Evolutionary conservation across 352 stramenopile genomes (phyloP), one percentile per base, ranked within the genome.

Genomic region (Pseudoperonospora humuli): DNA sequence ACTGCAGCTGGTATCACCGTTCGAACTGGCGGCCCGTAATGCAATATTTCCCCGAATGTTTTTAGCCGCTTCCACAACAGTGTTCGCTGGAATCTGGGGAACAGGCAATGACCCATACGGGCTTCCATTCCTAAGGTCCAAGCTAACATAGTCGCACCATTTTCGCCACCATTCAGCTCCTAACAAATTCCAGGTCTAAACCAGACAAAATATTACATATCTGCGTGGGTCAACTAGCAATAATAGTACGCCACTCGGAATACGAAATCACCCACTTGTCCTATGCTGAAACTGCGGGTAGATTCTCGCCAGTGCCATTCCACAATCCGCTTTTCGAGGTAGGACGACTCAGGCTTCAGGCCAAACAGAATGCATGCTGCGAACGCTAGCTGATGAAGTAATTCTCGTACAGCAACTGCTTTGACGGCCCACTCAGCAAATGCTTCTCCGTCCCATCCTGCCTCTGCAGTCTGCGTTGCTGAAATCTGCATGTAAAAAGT

Each of bases 351-450:
- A 0, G 81, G 81, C 33, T 86, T 89, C 33, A 92, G 62, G 5
- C 70, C 75, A 53, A 92, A 87, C 11, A 87, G 43, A 27, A 86
- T 71, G 21, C 73, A 92, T 4, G 72, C 72, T 39, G 62, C 68
- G 60, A 88, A 89, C 21, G 76, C 67, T 42, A 92, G 64, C 44
- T 83, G 72, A 51, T 88, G 51, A 11, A 90, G 64, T 35, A 88
- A 47, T n/a, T 69, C 49, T 43, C 68, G 61, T 23, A 87, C 37
- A 7, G 51, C 47, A n/a, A 48, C 50, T 2, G 73, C 70, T 7
- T 50, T 37, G 0, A 40, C 25, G 7, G 72, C 65, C 76, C 74
- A 88, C 10, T 65, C 42, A 6, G 76, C 23, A 43, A 91, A 91
- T 3, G 51, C 45, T 11, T 59, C 45, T 49, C 81, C 56, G 7